Evolutionary conservation across 257 asterid species (phyloP), one percentile per base, ranked within the genome.

Genomic region (Thymus mandschuricus): DNA sequence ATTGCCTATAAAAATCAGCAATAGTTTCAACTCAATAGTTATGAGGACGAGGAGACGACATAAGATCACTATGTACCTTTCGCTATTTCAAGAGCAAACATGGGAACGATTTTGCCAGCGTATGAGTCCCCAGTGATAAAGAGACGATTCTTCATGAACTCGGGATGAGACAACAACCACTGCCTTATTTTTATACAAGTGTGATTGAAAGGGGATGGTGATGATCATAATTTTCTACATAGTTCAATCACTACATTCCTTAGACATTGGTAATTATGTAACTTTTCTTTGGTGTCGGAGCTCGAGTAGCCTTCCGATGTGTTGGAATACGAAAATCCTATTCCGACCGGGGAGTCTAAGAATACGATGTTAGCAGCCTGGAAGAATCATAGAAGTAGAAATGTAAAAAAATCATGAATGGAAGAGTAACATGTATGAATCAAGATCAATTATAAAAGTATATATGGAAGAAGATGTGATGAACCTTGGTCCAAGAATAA

Each of bases 401-500:
- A 21, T 21, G 21, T 21, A 21, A 21, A 21, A 21, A 21, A 21
- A 21, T 0, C 21, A 21, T 21, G 21, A 21, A 21, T 21, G 21
- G 21, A 21, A 21, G 21, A 21, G 21, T 21, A 21, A 21, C 21
- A 21, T 21, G 21, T 21, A 21, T 21, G 21, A 21, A 21, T 21
- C 21, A 21, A 21, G 21, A 21, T 21, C 21, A 21, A 21, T 21
- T 21, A 21, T 21, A 21, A 21, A 21, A 21, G 21, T 21, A 21
- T 21, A 21, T 21, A 21, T 21, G 21, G 21, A 38, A 38, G 0
- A 38, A 1, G 31, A 7, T 43, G 6, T n/a, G 1, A 3, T 21
- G 38, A 13, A 89, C 96, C 89, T 87, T 84, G 4, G 96, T 87
- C 95, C 89, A 89, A 7, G 95, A 82, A 72, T 87, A 72, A 11